These are phyloP conservation scores for Pythium dissotocum DNA, from an alignment of 352 stramenopile genomes.

Conservation along the genomic window DNA sequence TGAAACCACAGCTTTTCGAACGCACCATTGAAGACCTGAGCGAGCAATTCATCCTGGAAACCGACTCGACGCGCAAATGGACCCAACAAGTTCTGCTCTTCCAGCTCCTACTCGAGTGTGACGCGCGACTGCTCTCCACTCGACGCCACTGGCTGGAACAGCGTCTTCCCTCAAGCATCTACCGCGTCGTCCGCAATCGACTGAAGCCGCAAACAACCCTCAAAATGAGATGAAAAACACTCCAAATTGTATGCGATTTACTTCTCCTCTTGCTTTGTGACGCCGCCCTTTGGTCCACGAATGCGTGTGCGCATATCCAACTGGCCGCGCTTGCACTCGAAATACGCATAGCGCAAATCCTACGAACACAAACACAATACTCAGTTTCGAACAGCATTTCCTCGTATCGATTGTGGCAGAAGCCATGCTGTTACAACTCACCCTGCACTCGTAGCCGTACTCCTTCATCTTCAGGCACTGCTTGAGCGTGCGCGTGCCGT, in stretches of 20 bases:
- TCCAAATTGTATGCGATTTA: conserved; percentile 12
- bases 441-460: conserved; percentile 72
- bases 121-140: conserved; percentile 22
- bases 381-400: too few relatives aligned
- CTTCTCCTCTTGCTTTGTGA: conserved; percentile 43
- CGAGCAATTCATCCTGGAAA: conserved; percentile 30
- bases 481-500: conserved; percentile 73
- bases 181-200: neutral
- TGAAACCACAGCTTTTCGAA: conserved; percentile 24
- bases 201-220: neutral
- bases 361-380: conserved; percentile 20
- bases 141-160: conserved; percentile 2
- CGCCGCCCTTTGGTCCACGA: conserved; percentile 72
- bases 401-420: too few relatives aligned
- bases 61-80: conserved; percentile 32
- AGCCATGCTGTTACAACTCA: conserved; percentile 22
- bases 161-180: conserved; percentile 2
- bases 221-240: neutral
- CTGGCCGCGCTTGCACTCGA: conserved; percentile 84
- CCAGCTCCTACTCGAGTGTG: conserved; percentile 51
- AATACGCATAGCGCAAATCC: conserved; percentile 80
- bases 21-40: conserved; percentile 29
- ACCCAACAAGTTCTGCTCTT: conserved; percentile 35
- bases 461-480: conserved; percentile 70
- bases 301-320: conserved; percentile 86